Evolutionary conservation across 306 rosid genomes (phyloP).

Genomic region (Abrus pulchellus): DNA sequence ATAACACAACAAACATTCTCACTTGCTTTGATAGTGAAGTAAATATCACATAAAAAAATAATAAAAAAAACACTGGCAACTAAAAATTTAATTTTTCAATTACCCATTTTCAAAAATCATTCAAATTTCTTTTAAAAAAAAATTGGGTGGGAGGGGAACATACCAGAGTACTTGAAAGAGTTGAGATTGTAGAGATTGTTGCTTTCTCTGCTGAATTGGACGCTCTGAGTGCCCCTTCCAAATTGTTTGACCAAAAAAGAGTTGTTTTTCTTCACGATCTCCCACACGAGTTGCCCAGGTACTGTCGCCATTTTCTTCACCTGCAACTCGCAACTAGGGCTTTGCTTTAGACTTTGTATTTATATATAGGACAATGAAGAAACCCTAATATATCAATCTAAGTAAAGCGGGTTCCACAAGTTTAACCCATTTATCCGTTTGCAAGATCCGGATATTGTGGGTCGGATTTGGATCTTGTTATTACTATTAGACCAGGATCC

Average conservation of each 20-base stretch:
- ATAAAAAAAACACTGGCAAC: background rate
- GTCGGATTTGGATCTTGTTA: background rate
- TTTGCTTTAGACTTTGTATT: conserved; percentile 39
- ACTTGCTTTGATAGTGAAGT: background rate
- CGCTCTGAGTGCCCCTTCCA: conserved; percentile 78
- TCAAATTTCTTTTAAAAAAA: background rate
- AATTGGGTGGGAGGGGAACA: background rate
- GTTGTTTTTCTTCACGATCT: conserved; percentile 95
- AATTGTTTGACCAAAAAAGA: conserved; percentile 86
- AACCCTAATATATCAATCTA: conserved; percentile 59
- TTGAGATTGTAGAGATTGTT: conserved; percentile 89
- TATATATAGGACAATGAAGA: conserved; percentile 38
- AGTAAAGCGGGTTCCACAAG: conserved; percentile 36
- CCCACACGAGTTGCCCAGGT: conserved; percentile 95
- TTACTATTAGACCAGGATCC: background rate
- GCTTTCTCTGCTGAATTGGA: conserved; percentile 84
- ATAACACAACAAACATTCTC: background rate
- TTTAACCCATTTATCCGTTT: conserved; percentile 4
- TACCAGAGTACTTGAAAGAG: conserved; percentile 87
- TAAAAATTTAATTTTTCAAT: background rate
- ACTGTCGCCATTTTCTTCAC: conserved; percentile 71
- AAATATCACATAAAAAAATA: background rate
- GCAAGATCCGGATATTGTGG: background rate
- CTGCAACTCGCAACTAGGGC: conserved; percentile 33
- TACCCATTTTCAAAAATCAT: background rate